Evolutionary conservation across 805 yeast genomes (phyloP), one percentile per base, ranked within the genome.

Genomic region (Kazachstania viticola): DNA sequence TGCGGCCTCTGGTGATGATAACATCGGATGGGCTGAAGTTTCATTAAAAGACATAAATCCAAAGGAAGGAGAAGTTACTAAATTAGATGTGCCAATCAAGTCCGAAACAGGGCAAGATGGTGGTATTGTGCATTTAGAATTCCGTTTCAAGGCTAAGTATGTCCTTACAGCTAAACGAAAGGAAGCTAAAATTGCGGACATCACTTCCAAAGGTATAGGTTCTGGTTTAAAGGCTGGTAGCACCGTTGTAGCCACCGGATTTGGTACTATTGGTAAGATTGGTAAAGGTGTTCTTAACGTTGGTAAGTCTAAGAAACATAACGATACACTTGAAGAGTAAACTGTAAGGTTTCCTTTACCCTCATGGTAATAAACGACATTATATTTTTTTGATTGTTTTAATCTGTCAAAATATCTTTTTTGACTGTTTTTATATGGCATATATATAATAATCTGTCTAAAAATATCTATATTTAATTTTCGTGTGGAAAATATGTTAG

Each of bases 1-100:
- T 58, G 73, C 88, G 41, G 95, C 95, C 43, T 75, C 83, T 28
- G 72, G 71, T 38, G 88, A 91, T 56, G 99, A 91, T 56, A 62
- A 65, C 40, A 65, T 91, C 34, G 94, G 97, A 35, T 63, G 61
- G 21, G 81, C 75, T 8, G 44, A 49, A 15, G 51, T 85, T 34
- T 67, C 71, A 9, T 59, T 88, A 35, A 54, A 70, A 0, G 71
- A 72, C 11, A 61, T 87, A 14, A 73, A 75, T 40, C 47, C 57
- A 5, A 17, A 33, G 9, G 61, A 62, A 18, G n/a, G n/a, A n/a
- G n/a, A n/a, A n/a, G 67, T 69, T 17, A 56, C 61, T 12, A 74
- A 69, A 13, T 50, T 69, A 35, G 73, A 67, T 29, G 57, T 76
- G 27, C 72, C 72, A 3, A 36, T 56, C 12, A 43, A 36, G 5